phyloP scores from a whole-genome alignment of 2,329 filamentous ascomycete species.

The Falciphora oryzae region DNA sequence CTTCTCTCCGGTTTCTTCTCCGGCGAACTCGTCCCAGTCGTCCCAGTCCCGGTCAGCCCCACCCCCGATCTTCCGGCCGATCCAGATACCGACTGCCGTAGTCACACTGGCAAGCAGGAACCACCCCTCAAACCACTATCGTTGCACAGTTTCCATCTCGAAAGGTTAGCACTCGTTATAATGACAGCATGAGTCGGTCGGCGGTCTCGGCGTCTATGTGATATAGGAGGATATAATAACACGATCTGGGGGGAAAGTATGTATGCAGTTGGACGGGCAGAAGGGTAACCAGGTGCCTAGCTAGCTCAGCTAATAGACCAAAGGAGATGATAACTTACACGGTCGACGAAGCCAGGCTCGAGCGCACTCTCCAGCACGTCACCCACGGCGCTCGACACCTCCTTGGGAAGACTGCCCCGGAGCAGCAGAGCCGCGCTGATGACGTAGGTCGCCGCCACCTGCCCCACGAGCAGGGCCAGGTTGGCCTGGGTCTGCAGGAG shows the following conservation, averaged over 20 bases:
- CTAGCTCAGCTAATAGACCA: too few species aligned
- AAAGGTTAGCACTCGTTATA: neutral
- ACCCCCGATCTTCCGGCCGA: constrained; percentile 55
- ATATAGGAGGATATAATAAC: neutral
- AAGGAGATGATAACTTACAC: constrained; percentile 19
- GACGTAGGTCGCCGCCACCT: constrained; percentile 80
- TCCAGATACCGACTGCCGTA: constrained; percentile 67
- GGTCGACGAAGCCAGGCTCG: constrained; percentile 65
- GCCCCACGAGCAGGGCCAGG: constrained; percentile 70
- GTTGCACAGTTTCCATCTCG: neutral
- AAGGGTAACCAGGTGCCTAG: too few species aligned
- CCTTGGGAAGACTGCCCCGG: constrained; percentile 69
- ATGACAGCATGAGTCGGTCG: neutral
- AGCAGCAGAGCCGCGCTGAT: constrained; percentile 74
- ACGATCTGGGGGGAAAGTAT: neutral
- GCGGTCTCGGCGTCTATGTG: neutral
- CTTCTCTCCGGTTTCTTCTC: constrained; percentile 69
- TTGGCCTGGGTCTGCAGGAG: constrained; percentile 71
- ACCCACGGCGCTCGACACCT: constrained; percentile 71
- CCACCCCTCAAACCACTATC: constrained; percentile 77
- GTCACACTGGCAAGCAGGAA: constrained; percentile 64
- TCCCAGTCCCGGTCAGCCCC: constrained; percentile 27
- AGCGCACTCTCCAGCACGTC: constrained; percentile 73
- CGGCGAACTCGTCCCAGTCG: constrained; percentile 50
- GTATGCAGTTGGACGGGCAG: too few species aligned